A percentile compares a stretch with the other conserved stretches of the same genome.
These are phyloP conservation scores for Pyrenochaeta sp. DNA, from an alignment of 2,329 filamentous ascomycete species.

Conservation along the genomic window DNA sequence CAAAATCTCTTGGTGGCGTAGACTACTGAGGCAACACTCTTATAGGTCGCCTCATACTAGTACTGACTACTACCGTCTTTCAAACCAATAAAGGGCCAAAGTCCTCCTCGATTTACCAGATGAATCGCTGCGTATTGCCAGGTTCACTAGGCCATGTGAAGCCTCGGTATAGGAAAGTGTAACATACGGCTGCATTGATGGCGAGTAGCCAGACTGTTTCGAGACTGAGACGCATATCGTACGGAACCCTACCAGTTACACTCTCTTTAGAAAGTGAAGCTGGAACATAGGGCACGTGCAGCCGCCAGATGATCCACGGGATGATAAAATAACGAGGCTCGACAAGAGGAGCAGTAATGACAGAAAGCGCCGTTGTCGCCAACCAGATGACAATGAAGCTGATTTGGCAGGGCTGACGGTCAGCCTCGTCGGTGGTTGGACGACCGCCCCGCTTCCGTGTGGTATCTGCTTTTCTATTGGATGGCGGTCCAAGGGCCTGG, in stretches of 20 bases:
- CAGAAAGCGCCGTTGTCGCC: slow-evolving; percentile 75
- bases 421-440: slow-evolving; percentile 8
- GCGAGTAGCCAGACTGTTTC: slow-evolving; percentile 75
- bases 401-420: slow-evolving; percentile 26
- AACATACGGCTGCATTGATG: slow-evolving; percentile 73
- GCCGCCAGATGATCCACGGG: slow-evolving; percentile 91
- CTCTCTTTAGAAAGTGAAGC: slow-evolving; percentile 14
- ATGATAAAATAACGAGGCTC: slow-evolving; percentile 97
- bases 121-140: slow-evolving; percentile 74
- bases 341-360: slow-evolving; percentile 89
- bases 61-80: not conserved
- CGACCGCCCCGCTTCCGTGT: slow-evolving; percentile 1
- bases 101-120: slow-evolving; percentile 61
- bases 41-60: not conserved
- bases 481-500: slow-evolving; percentile 61
- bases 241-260: slow-evolving; percentile 15
- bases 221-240: slow-evolving; percentile 58
- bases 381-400: slow-evolving; percentile 70
- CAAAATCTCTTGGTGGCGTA: not conserved
- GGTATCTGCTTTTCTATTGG: slow-evolving; percentile 2
- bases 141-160: slow-evolving; percentile 73
- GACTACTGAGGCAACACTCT: not conserved
- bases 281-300: slow-evolving; percentile 70
- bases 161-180: slow-evolving; percentile 73
- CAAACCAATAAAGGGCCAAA: no score